Base-by-base conservation (phyloP, 163 green algal genomes). In the Smithsoniella earleae region DNA sequence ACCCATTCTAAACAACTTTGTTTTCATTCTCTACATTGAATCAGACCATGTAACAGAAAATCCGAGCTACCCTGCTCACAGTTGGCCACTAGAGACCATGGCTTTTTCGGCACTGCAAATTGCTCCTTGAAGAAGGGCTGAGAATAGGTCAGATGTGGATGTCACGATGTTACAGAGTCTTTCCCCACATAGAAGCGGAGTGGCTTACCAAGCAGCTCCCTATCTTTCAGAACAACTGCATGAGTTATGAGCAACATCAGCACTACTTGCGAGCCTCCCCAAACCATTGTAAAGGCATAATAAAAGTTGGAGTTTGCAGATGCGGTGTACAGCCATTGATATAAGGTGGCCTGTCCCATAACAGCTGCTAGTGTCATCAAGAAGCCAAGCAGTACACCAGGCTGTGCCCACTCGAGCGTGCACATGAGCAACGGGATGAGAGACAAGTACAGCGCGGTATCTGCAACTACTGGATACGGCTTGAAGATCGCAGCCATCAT, bases 261-360 rank as follows among this genome's bases (percentile, higher is more conserved):
- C n/a, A 80, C 25, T 28, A 86, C 74, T 36, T 90, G 84, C 83
- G 81, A 90, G 13, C 76, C 76, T 13, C 77, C 84, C 38, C 86
- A 80, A 36, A 89, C 62, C 45, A 95, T 73, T 69, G 85, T 91
- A 33, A 90, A 87, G 2, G 87, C 89, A 74, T 91, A 95, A 73
- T 83, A 91, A 46, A 93, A 93, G 77, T 95, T 95, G 37, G 84
- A 77, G 76, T 95, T 95, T 36, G 84, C 87, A 20, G 80, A 82
- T 62, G 85, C 80, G 10, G 82, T 55, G 2, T 80, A 66, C 30
- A 92, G 84, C 89, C 89, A 95, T 74, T 89, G 81, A 62, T 80
- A 69, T 83, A 80, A 86, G 80, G 89, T 89, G 37, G 85, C 76
- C 13, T 81, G 83, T 1, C 78, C 82, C 44, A 90, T 79, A 25